Conservation (phyloP, 345 rosid genomes). For the Eucalyptus microcorys region DNA sequence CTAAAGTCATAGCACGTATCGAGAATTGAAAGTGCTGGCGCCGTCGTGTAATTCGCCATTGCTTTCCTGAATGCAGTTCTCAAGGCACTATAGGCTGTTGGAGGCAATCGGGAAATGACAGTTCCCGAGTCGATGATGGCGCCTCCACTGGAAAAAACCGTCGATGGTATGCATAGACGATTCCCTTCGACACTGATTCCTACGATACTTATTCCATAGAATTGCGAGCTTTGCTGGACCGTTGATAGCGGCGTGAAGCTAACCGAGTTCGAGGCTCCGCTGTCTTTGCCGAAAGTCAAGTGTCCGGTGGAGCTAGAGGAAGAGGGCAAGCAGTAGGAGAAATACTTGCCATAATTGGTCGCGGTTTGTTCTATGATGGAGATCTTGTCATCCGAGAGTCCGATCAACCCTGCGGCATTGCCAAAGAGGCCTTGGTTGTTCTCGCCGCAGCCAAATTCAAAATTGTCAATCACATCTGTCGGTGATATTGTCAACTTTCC, state of each 20-base stretch:
- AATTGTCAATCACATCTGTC: background rate
- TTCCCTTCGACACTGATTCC: background rate
- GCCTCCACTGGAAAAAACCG: background rate
- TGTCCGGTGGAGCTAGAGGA: conserved; percentile 2
- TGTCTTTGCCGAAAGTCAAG: background rate
- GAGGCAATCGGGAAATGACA: conserved; percentile 11
- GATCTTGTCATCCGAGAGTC: background rate
- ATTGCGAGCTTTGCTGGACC: background rate
- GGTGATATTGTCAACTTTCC: background rate
- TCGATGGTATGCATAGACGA: background rate
- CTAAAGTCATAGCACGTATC: conserved; percentile 21
- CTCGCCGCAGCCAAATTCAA: conserved; percentile 17
- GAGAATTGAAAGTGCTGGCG: background rate
- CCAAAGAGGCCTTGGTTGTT: background rate
- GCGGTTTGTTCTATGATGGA: conserved; percentile 9
- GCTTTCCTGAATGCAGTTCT: background rate
- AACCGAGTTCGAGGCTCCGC: background rate
- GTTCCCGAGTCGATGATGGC: conserved; percentile 20
- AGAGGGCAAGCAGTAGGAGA: conserved; percentile 23
- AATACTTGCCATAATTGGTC: background rate
- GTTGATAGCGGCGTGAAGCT: conserved; percentile 11
- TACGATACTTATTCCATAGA: conserved; percentile 5
- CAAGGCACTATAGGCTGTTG: conserved; percentile 3
- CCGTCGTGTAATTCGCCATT: conserved; percentile 1
- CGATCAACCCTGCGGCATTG: background rate